Evolutionary conservation across 1,284 basidiomycete genomes (phyloP).

Genomic region (Ceratobasidium sp.): DNA sequence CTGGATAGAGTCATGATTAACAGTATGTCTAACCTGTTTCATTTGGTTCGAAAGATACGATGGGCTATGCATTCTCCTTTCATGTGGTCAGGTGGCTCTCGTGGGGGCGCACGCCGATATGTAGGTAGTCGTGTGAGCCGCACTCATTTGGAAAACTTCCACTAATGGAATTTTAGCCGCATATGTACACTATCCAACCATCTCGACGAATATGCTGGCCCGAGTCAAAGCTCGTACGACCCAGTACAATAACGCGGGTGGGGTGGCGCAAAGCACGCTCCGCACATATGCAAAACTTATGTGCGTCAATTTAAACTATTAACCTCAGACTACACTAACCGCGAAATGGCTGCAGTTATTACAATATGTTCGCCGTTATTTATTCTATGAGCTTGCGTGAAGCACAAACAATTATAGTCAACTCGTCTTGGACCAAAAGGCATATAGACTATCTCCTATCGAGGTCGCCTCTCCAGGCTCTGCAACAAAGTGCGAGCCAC

Average conservation of each 20-base stretch:
- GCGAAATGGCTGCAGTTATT: conserved; percentile 73
- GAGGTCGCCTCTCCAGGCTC: conserved; percentile 51
- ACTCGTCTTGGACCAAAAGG: conserved; percentile 93
- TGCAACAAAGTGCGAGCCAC: conserved; percentile 3
- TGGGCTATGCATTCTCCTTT: conserved; percentile 97
- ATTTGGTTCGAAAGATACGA: conserved; percentile 77
- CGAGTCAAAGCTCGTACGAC: conserved; percentile 75
- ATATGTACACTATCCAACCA: conserved; percentile 97
- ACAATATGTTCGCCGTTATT: conserved; percentile 85
- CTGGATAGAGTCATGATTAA: background rate
- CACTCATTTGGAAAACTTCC: conserved; percentile 54
- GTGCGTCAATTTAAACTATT: conserved; percentile 61
- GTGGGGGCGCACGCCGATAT: conserved; percentile 49
- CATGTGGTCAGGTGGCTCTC: conserved; percentile 77
- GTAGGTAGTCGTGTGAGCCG: conserved; percentile 54
- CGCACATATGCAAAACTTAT: conserved; percentile 79
- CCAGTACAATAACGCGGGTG: conserved; percentile 77
- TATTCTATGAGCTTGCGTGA: conserved; percentile 83
- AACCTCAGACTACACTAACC: conserved; percentile 16
- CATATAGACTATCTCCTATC: conserved; percentile 74
- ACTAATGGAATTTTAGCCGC: conserved; percentile 72
- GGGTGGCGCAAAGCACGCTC: conserved; percentile 71
- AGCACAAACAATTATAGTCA: conserved; percentile 85
- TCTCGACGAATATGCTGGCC: conserved; percentile 93
- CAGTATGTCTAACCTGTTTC: conserved; percentile 13